These are phyloP conservation scores for Trichoderma sp. DNA, from an alignment of 2,329 filamentous ascomycete genomes.

Conservation along the genomic window DNA sequence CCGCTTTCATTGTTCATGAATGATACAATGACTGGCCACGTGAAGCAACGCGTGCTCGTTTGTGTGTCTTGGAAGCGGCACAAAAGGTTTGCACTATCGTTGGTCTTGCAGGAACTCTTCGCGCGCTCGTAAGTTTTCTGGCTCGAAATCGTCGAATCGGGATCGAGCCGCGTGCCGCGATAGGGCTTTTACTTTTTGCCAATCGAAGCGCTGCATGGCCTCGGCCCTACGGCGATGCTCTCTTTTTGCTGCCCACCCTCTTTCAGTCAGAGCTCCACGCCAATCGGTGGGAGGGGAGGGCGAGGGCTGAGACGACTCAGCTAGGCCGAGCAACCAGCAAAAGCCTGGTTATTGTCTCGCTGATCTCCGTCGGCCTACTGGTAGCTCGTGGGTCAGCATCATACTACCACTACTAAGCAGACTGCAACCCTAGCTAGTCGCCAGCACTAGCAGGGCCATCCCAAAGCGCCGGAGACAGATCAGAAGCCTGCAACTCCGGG, in stretches of 20 bases:
- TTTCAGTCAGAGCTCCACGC: neutral
- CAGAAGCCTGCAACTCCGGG: neutral
- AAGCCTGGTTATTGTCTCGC: neutral
- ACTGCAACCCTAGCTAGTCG: neutral
- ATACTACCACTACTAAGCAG: neutral
- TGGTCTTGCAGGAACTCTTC: neutral
- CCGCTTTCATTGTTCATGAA: neutral
- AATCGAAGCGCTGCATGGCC: neutral
- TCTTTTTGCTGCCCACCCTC: neutral
- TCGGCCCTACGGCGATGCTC: conserved; percentile 1
- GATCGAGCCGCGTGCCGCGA: neutral
- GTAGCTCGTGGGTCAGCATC: neutral
- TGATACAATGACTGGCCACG: neutral
- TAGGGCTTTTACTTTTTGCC: neutral
- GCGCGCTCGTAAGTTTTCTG: neutral
- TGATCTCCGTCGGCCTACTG: conserved; percentile 8
- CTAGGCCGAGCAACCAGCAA: neutral
- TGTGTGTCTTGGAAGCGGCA: neutral
- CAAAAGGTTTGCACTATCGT: conserved; percentile 12
- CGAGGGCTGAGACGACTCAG: neutral
- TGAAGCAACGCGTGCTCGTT: neutral
- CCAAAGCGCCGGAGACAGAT: conserved; percentile 13
- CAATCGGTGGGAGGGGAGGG: neutral
- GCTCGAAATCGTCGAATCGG: neutral
- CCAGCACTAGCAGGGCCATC: conserved; percentile 14